These are phyloP conservation scores for Neobulgaria alba DNA, from an alignment of 2,329 filamentous ascomycete species.

Conservation along the genomic window DNA sequence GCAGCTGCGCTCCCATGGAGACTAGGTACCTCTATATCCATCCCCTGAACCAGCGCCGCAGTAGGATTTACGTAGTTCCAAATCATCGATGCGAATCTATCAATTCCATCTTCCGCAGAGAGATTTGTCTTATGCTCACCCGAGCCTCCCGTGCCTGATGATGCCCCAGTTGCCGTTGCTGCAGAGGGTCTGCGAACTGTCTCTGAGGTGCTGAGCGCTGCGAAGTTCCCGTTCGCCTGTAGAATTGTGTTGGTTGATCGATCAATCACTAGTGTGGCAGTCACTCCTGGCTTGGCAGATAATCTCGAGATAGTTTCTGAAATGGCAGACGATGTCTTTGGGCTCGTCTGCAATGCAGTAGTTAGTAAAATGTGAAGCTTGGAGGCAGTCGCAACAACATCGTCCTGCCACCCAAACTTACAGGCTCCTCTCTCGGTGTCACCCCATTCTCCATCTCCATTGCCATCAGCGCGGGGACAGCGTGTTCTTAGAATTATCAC, in stretches of 20 bases:
- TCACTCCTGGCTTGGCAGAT: slow-evolving; percentile 70
- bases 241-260: slow-evolving; percentile 64
- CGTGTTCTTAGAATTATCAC: too few species aligned
- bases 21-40: slow-evolving; percentile 56
- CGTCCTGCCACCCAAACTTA: too few species aligned
- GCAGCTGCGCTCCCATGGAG: neutral
- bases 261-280: slow-evolving; percentile 68
- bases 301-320: slow-evolving; percentile 34
- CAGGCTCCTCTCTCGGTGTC: too few species aligned
- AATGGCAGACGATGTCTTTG: too few species aligned
- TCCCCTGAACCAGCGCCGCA: slow-evolving; percentile 58
- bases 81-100: slow-evolving; percentile 64
- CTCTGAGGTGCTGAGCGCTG: neutral
- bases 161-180: neutral
- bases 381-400: too few species aligned
- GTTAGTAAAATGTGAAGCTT: too few species aligned
- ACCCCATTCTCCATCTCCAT: too few species aligned
- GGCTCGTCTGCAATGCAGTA: slow-evolving; percentile 2
- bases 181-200: neutral
- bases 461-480: too few species aligned
- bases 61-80: slow-evolving; percentile 67
- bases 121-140: neutral
- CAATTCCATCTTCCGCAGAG: slow-evolving; percentile 1
- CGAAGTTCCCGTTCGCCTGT: slow-evolving; percentile 53
- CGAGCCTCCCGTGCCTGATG: neutral